These are phyloP conservation scores for Monosporascus cannonballus DNA, from an alignment of 2,329 filamentous ascomycete species.

Conservation along the genomic window DNA sequence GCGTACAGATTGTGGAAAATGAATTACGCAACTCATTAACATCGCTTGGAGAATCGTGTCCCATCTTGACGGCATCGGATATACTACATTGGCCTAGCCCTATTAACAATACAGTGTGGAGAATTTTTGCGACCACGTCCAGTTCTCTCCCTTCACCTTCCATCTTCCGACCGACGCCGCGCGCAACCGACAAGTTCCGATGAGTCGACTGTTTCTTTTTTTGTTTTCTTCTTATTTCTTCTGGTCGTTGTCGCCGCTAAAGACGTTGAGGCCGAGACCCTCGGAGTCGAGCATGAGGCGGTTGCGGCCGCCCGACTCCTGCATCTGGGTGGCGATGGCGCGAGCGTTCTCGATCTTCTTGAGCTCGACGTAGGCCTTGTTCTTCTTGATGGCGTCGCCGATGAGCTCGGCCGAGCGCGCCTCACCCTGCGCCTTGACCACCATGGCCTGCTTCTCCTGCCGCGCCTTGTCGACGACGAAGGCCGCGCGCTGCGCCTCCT, in stretches of 20 bases:
- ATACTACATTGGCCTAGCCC: too few relatives aligned
- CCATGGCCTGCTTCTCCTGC: conserved; percentile 98
- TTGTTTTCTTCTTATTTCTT: conserved; percentile 37
- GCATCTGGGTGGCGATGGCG: conserved; percentile 78
- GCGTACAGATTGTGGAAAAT: too few relatives aligned
- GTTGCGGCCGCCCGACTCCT: conserved; percentile 82
- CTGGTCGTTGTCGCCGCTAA: conserved; percentile 38
- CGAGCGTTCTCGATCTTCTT: conserved; percentile 97
- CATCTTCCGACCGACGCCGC: too few relatives aligned
- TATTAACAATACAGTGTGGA: too few relatives aligned
- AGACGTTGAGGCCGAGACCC: conserved; percentile 86
- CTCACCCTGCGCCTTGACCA: conserved; percentile 98
- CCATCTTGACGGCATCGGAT: too few relatives aligned
- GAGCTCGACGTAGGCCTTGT: conserved; percentile 89
- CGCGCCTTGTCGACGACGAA: conserved; percentile 98
- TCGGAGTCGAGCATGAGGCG: conserved; percentile 89
- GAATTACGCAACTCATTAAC: too few relatives aligned
- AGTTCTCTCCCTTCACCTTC: too few relatives aligned
- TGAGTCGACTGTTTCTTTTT: neutral
- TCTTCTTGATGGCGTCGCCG: conserved; percentile 99
- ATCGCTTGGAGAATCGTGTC: too few relatives aligned
- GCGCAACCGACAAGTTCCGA: too few relatives aligned
- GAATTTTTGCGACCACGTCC: too few relatives aligned
- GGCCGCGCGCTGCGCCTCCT: conserved; percentile 93
- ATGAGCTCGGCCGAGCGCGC: conserved; percentile 96